Base-by-base conservation (phyloP, 495 filamentous ascomycete genomes). In the Penicillium dipodomyicola region DNA sequence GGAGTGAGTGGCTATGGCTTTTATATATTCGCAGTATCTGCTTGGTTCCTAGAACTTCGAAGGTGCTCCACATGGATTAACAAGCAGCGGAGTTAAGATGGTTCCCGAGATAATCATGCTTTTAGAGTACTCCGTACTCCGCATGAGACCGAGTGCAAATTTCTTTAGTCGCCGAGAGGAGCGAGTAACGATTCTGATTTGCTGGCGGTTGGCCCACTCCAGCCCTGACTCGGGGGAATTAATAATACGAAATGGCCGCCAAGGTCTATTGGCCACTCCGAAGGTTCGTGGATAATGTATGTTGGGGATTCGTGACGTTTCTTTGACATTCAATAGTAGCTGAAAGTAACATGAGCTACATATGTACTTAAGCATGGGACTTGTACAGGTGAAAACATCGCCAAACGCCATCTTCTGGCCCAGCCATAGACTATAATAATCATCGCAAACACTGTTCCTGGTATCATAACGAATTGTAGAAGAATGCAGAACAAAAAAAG, bases 391-490 rank as follows among this genome's bases (percentile, higher is more conserved):
- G 19, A 1, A n/a, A 49, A 15, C 2, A n/a, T 49, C 47, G 17
- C 35, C 20, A 22, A 54, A 54, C 51, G 40, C 51, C 49, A 49
- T 49, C 32, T 42, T 19, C 32, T 54, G 52, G 42, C 52, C 41
- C 42, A 29, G 52, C 52, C 52, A 37, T 25, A 51, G 20, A 29
- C 25, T 39, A 47, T 37, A 35, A 47, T 37, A 35, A 6, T 32
- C 6, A 14, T 33, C 29, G 32, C 22, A 22, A 22, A 22, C 17
- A 44, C 4, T 15, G 5, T 46, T 44, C 44, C 29, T 58, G 54
- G 54, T 56, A 56, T 56, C 54, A 56, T 49, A 48, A 56, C n/a
- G 20, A 14, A 27, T 22, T 15, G 23, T 37, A 37, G n/a, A 30
- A 15, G 11, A 15, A 48, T 11, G 30, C 44, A 49, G 20, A 42